phyloP scores from a whole-genome alignment of 768 basidiomycete species.

The Russula foetens region DNA sequence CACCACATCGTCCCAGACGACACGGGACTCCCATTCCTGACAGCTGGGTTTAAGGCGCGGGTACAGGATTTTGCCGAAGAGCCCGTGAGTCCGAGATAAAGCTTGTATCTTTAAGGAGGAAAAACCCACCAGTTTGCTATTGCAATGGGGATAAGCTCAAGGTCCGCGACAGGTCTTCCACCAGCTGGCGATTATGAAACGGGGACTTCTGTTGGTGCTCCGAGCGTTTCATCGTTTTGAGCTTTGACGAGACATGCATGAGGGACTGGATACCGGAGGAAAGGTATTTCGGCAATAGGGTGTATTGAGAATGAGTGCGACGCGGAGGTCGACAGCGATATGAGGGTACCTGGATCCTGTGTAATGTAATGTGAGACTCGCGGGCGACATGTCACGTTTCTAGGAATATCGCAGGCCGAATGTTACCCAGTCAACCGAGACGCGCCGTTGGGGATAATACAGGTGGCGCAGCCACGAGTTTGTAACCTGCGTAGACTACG shows the following conservation, averaged over 20 bases:
- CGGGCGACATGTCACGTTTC: background rate
- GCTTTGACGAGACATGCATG: background rate
- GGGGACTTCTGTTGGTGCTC: background rate
- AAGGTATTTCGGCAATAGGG: too few relatives aligned
- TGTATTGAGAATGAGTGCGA: too few relatives aligned
- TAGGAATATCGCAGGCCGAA: too few relatives aligned
- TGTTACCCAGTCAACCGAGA: too few relatives aligned
- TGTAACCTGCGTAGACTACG: background rate
- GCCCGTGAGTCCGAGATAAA: background rate
- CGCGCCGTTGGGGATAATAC: too few relatives aligned
- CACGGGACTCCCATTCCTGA: background rate
- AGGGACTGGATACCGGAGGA: too few relatives aligned
- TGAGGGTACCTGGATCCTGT: background rate
- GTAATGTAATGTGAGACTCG: background rate
- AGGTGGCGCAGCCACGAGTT: too few relatives aligned
- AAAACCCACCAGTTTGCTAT: background rate
- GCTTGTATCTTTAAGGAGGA: background rate
- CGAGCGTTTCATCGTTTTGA: background rate
- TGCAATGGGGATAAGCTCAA: background rate
- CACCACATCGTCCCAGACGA: background rate
- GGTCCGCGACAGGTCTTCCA: background rate
- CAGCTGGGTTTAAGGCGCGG: background rate
- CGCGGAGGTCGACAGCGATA: background rate
- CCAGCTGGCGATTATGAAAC: background rate
- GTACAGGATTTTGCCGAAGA: background rate